Percentiles rank a stretch among this genome's conserved stretches.
These are phyloP conservation scores for Sporopachydermia quercuum DNA, from an alignment of 805 yeast species.

Conservation along the genomic window DNA sequence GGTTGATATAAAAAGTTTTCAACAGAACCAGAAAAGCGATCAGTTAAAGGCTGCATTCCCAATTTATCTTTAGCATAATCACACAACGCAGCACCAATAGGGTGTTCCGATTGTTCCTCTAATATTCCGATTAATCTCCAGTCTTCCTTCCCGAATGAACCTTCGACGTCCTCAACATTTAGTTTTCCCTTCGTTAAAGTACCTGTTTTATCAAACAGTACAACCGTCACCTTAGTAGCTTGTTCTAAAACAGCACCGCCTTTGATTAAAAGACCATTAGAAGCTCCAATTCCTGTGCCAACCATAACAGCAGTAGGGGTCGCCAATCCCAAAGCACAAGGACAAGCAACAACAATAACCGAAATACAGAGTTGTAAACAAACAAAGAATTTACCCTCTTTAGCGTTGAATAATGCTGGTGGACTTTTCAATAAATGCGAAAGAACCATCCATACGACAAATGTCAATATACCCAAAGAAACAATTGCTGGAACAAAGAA, in stretches of 20 bases:
- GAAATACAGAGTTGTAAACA: conserved; percentile 74
- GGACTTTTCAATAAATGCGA: conserved; percentile 21
- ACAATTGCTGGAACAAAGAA: conserved; percentile 72
- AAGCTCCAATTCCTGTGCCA: conserved; percentile 93
- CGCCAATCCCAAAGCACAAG: conserved; percentile 93
- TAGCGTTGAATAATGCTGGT: conserved; percentile 34
- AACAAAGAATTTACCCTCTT: conserved; percentile 44
- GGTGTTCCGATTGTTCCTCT: conserved; percentile 74
- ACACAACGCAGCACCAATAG: conserved; percentile 62
- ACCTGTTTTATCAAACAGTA: conserved; percentile 91
- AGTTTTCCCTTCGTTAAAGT: conserved; percentile 81
- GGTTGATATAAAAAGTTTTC: not conserved
- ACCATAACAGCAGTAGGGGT: conserved; percentile 99
- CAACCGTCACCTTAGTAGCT: conserved; percentile 45
- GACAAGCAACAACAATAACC: conserved; percentile 95
- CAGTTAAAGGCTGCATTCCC: conserved; percentile 3
- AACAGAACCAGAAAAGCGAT: not conserved
- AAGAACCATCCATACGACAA: conserved; percentile 42
- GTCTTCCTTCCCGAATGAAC: conserved; percentile 6
- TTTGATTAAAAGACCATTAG: conserved; percentile 76
- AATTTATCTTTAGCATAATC: conserved; percentile 17
- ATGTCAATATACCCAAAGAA: conserved; percentile 45
- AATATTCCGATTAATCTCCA: conserved; percentile 44
- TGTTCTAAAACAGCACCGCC: conserved; percentile 83
- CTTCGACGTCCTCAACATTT: conserved; percentile 23